phyloP scores from a whole-genome alignment of 2,329 filamentous ascomycete genomes.

The Arthrinium puccinioides region DNA sequence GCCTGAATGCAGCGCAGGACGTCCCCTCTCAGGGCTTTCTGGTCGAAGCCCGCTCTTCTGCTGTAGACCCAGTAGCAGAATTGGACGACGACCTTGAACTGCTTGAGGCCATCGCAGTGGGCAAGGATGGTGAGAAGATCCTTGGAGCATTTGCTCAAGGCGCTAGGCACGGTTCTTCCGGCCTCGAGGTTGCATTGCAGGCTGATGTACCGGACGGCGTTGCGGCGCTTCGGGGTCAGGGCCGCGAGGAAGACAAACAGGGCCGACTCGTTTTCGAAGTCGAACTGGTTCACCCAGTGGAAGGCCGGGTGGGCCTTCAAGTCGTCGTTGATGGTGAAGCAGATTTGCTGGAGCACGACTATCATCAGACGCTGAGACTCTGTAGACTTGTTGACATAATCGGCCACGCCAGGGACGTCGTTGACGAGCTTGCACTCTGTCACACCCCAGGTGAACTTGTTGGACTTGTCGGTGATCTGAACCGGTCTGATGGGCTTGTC shows the following conservation, averaged over 20 bases:
- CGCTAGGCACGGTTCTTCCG: no score
- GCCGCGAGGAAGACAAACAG: conserved; percentile 4
- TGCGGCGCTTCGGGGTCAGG: conserved; percentile 6
- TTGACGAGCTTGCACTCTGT: conserved; percentile 1
- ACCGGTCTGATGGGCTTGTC: conserved; percentile 2
- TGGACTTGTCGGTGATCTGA: conserved; percentile 4
- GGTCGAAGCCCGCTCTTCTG: no score
- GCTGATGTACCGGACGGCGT: conserved; percentile 4
- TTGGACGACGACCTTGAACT: no score
- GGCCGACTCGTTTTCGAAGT: not conserved
- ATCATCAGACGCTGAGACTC: conserved; percentile 1
- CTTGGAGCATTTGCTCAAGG: no score
- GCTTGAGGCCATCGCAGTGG: no score
- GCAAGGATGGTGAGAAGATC: no score
- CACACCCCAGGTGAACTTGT: conserved; percentile 6
- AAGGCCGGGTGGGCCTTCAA: conserved; percentile 5
- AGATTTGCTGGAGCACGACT: conserved; percentile 1
- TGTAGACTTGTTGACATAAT: not conserved
- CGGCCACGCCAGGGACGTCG: not conserved
- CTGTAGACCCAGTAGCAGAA: no score
- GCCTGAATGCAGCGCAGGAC: no score
- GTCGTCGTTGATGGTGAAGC: conserved; percentile 6
- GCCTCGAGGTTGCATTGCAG: no score
- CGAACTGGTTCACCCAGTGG: conserved; percentile 6
- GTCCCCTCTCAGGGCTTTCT: no score